Evolutionary conservation across 2,329 filamentous ascomycete genomes (phyloP), one percentile per base, ranked within the genome.

Genomic region (Arthrobotrys entomopaga): DNA sequence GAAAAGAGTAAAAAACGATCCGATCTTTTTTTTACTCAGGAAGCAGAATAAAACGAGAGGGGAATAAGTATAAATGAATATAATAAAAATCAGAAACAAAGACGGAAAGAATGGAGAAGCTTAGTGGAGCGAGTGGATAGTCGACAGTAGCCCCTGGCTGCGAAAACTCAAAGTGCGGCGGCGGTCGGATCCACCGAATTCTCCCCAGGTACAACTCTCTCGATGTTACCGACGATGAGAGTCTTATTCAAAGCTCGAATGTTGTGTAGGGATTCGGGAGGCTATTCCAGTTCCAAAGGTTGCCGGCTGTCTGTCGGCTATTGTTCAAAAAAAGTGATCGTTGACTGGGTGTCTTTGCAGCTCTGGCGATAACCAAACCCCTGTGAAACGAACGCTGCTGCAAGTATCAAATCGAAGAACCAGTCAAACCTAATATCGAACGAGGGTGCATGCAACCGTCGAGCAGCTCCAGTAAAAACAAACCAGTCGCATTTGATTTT

Each of bases 321-420:
- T 34, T 34, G 29, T 34, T 34, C 10, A 34, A 34, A 34, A n/a
- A 26, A 34, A 34, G 29, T 34, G 29, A 34, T 34, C 29, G n/a
- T 34, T 8, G 2, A 34, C 2, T 34, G 29, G 29, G 29, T 34
- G 29, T 34, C 29, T 34, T 10, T 34, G 29, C 29, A 34, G 29
- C 29, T 34, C 29, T 34, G 29, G 29, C 29, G 29, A 34, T 34
- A 34, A 34, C 29, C 29, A 46, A n/a, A 63, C 65, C 58, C 65
- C 65, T 70, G 65, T 53, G 65, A 70, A 70, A 70, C 65, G 60
- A 53, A 50, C 29, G 43, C 48, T 20, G 66, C 54, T 49, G 56
- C 53, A 19, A 65, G 59, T 8, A 40, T 56, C 16, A 42, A 20
- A n/a, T 50, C 34, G 48, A 46, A 53, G 63, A 59, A 43, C 67